A percentile compares a stretch with the other conserved stretches of the same genome.
phyloP scores from a whole-genome alignment of 352 stramenopile species.

The Pythium insidiosum region DNA sequence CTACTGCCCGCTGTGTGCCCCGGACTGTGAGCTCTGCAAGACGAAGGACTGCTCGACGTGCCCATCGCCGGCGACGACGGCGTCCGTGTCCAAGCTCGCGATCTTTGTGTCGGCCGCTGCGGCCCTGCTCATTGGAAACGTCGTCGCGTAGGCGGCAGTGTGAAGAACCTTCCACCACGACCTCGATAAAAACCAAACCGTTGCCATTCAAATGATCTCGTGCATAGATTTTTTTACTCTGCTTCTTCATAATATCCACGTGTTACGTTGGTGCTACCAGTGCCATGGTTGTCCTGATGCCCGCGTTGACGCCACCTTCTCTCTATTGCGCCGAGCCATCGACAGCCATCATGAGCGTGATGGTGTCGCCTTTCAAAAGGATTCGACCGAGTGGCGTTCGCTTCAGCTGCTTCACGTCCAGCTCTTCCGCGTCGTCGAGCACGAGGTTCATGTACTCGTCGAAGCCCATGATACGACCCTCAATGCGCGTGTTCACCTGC shows the following conservation, averaged over 20 bases:
- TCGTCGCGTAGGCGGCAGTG: constrained; percentile 10
- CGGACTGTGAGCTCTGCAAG: constrained; percentile 20
- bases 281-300: no score
- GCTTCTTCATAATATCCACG: no score
- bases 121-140: constrained; percentile 16
- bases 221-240: no score
- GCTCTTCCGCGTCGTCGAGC: constrained; percentile 96
- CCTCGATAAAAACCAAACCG: background rate
- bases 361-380: constrained; percentile 99
- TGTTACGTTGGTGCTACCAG: no score
- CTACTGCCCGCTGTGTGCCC: constrained; percentile 24
- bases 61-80: constrained; percentile 18
- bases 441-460: constrained; percentile 99
- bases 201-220: no score
- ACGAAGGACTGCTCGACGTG: constrained; percentile 20
- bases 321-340: constrained; percentile 24
- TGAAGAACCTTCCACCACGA: background rate
- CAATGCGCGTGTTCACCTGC: constrained; percentile 97
- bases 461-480: constrained; percentile 98
- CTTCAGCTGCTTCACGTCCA: constrained; percentile 94
- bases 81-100: constrained; percentile 17
- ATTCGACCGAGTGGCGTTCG: constrained; percentile 94
- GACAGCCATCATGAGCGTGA: constrained; percentile 97
- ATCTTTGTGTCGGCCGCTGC: constrained; percentile 13
- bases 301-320: no score